Base-by-base conservation (phyloP, 2,329 filamentous ascomycete species). In the Ophiobolus disseminans region DNA sequence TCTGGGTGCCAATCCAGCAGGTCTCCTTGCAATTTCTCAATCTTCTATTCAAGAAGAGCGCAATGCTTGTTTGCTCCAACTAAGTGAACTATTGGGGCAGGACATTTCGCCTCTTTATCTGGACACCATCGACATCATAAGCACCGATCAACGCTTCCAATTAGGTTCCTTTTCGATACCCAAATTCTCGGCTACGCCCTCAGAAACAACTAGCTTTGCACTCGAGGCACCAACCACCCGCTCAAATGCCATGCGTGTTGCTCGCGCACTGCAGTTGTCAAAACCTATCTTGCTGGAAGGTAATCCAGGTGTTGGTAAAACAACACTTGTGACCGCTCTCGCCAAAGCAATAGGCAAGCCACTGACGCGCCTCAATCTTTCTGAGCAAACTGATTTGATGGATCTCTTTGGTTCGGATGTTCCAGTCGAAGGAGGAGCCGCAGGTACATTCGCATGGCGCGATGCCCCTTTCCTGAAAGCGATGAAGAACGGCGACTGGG, bases 281-380 rank as follows among this genome's bases (percentile, higher is more conserved):
- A 97, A 97, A 68, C 93, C 94, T 2, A 93, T 99, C 44, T 80
- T 99, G 5, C 82, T 99, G 2, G 94, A 99, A 76, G 94, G 95
- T 26, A 97, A 90, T 62, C 94, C 94, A n/a, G 94, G 94, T 69
- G 94, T 99, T 17, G 94, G 94, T 46, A 99, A 99, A 77, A 99
- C 94, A 0, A 96, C 93, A 1, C 81, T 99, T 11, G 86, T 99
- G 17, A 87, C 88, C 36, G 92, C 94, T 0, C 79, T 99, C 36
- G 89, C 95, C 1, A 83, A 84, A 59, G 86, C 87, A 3, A 88
- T 90, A 56, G 91, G 92, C 4, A 87, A 87, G 53, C 88, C 89
- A 6, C 76, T 99, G 55, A 96, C 91, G 0, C 84, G 94, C 62
- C 97, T 99, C 74, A 99, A 99, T 67, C 79, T 99, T 50, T 97